These are phyloP conservation scores for Colletotrichum aenigma DNA, from an alignment of 2,329 filamentous ascomycete genomes.

Conservation along the genomic window DNA sequence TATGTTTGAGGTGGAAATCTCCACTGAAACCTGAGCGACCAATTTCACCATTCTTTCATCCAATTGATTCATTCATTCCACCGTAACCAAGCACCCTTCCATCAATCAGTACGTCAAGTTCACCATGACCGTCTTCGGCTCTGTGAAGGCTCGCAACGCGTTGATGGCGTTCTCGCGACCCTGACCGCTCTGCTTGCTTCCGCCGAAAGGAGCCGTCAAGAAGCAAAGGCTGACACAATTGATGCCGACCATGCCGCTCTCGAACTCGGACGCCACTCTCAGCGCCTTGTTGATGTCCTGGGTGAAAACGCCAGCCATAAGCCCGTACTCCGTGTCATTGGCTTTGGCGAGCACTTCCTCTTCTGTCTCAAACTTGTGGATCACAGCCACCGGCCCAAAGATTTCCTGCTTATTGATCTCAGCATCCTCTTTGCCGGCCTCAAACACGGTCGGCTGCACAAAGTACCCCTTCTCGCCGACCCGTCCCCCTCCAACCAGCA, in stretches of 20 bases:
- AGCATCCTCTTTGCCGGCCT: slow-evolving; percentile 41
- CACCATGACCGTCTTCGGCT: slow-evolving; percentile 55
- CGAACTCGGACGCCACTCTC: slow-evolving; percentile 57
- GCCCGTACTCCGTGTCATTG: slow-evolving; percentile 55
- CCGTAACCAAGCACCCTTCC: background rate
- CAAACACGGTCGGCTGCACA: slow-evolving; percentile 52
- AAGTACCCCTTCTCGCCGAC: slow-evolving; percentile 48
- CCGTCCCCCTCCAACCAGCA: slow-evolving; percentile 38
- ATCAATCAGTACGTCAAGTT: slow-evolving; percentile 32
- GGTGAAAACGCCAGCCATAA: slow-evolving; percentile 59
- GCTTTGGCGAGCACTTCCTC: slow-evolving; percentile 58
- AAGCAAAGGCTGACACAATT: slow-evolving; percentile 52
- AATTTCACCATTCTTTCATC: background rate
- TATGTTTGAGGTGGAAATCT: background rate
- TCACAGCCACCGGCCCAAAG: slow-evolving; percentile 61
- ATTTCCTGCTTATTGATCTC: slow-evolving; percentile 59
- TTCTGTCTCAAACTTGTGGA: slow-evolving; percentile 60
- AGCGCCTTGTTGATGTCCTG: slow-evolving; percentile 68
- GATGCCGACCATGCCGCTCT: slow-evolving; percentile 74
- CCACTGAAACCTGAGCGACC: background rate
- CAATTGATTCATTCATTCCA: background rate
- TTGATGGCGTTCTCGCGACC: slow-evolving; percentile 54
- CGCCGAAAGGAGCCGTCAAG: slow-evolving; percentile 50
- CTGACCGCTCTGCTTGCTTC: slow-evolving; percentile 52
- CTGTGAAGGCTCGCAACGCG: slow-evolving; percentile 50